Base-by-base conservation (phyloP, 2,329 filamentous ascomycete species). In the Cryphonectria parasitica region DNA sequence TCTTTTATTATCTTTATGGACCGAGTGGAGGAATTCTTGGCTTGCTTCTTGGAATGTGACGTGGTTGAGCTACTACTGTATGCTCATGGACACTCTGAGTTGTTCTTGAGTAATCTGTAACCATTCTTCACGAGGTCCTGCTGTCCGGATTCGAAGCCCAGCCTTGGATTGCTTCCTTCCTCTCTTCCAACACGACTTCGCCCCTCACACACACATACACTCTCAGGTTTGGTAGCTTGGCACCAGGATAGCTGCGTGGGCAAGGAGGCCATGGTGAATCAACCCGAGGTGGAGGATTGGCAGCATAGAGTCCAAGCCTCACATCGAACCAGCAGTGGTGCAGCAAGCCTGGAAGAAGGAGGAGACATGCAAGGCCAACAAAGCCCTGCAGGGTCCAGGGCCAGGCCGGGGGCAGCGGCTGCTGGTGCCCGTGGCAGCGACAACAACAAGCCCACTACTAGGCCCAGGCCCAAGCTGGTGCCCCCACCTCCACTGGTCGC, bases 401-500 rank as follows among this genome's bases (percentile, higher is more conserved):
- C 28, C 25, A 31, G 41, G 63, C 25, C 63, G 25, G 63, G 63
- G 65, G 25, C 34, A 45, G 36, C 64, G 64, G 34, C 64, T 41
- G 34, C 25, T 63, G 36, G 61, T 63, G 41, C 31, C 63, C 25
- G 28, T 8, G 2, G 31, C 34, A 22, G 62, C 63, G 36, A 15
- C 52, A 25, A 54, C 49, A 7, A 49, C 45, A n/a, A 22, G 45
- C 19, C 45, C 45, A 10, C 45, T 49, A n/a, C 45, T 49, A 56
- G n/a, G 25, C 5, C 52, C 54, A 31, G 66, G 41, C 66, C 56
- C 66, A 28, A 67, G 45, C 56, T 45, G 56, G 41, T 34, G 39
- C 68, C 71, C 69, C 69, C 69, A 66, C 63, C 54, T n/a, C 65
- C 58, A 54, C 43, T 71, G 64, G 62, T 71, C 25, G 71, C 45